These are phyloP conservation scores for Termitomyces sp. DNA, from an alignment of 768 basidiomycete species.

Conservation along the genomic window DNA sequence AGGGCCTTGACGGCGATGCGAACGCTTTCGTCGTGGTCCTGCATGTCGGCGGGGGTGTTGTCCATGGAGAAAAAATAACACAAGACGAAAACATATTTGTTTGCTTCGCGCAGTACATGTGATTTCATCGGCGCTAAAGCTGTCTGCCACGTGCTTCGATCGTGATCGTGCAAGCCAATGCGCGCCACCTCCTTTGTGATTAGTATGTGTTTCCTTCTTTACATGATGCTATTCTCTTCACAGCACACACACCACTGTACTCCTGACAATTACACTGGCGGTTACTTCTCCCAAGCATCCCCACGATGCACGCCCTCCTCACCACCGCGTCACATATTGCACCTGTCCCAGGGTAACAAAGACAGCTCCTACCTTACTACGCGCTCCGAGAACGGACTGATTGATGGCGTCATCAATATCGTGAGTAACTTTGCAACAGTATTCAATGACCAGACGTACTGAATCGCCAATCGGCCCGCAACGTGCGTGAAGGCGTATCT, in stretches of 20 bases:
- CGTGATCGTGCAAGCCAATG: too few relatives aligned
- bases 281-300: constrained; percentile 68
- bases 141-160: too few relatives aligned
- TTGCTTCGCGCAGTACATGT: too few relatives aligned
- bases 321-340: constrained; percentile 39
- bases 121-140: too few relatives aligned
- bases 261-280: constrained; percentile 84
- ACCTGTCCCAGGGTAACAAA: constrained; percentile 77
- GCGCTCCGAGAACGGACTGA: constrained; percentile 66
- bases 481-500: constrained; percentile 90
- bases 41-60: constrained; percentile 17
- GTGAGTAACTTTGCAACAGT: constrained; percentile 73
- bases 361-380: constrained; percentile 83
- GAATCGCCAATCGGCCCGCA: constrained; percentile 80
- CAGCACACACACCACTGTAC: constrained; percentile 82
- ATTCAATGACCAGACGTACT: constrained; percentile 73
- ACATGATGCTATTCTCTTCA: neutral
- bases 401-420: constrained; percentile 88
- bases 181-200: constrained; percentile 82
- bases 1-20: constrained; percentile 74
- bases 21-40: constrained; percentile 68
- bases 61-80: too few relatives aligned
- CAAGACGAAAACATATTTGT: too few relatives aligned
- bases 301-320: constrained; percentile 77
- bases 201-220: constrained; percentile 46